phyloP scores from a whole-genome alignment of 768 basidiomycete genomes.

The Agrocybe pediades region DNA sequence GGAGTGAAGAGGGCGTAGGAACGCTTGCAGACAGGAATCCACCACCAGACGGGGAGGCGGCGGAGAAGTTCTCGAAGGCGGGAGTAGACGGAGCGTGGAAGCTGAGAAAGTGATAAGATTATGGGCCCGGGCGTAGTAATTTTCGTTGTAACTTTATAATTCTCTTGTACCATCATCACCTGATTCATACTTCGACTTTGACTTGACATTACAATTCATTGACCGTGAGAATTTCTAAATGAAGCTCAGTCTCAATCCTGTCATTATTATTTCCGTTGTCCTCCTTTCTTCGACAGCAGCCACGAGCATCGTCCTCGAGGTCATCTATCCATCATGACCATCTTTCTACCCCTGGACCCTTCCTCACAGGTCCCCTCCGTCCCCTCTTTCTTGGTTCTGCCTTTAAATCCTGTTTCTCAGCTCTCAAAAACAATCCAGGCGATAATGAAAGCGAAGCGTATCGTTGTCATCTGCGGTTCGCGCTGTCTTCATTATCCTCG shows the following conservation, averaged over 20 bases:
- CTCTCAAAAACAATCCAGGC: constrained; percentile 59
- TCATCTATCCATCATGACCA: constrained; percentile 48
- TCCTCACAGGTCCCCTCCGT: constrained; percentile 45
- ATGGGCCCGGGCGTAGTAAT: neutral
- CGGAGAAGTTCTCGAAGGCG: constrained; percentile 46
- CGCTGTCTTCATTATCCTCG: constrained; percentile 16
- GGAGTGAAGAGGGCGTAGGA: constrained; percentile 37
- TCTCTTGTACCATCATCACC: neutral
- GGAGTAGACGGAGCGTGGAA: constrained; percentile 52
- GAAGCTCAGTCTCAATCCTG: neutral
- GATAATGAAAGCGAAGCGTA: constrained; percentile 75
- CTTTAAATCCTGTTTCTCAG: constrained; percentile 48
- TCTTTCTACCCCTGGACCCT: constrained; percentile 62
- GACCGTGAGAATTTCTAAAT: neutral
- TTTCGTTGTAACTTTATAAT: constrained; percentile 7
- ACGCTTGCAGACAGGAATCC: constrained; percentile 48
- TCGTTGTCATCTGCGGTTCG: constrained; percentile 88
- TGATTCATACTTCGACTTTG: neutral
- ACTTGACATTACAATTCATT: neutral
- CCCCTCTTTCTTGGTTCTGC: constrained; percentile 56
- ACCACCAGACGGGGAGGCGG: constrained; percentile 43
- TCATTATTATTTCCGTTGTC: neutral
- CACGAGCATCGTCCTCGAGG: constrained; percentile 16
- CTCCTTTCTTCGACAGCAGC: constrained; percentile 8
- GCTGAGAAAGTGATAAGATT: constrained; percentile 39